phyloP scores from a whole-genome alignment of 1,284 basidiomycete genomes.

The Cryptococcus wingfieldii region DNA sequence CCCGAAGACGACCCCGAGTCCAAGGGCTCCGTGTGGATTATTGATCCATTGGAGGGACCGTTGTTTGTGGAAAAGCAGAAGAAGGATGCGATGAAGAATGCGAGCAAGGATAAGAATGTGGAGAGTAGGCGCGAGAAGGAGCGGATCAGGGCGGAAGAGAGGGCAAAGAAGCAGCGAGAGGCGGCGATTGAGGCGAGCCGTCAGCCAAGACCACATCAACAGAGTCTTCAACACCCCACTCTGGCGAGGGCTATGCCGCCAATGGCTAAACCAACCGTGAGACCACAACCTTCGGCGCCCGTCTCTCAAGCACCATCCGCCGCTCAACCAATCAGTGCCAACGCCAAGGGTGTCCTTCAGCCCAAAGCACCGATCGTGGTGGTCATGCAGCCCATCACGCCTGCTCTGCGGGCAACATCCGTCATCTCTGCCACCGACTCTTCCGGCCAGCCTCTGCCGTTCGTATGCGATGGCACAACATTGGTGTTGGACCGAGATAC shows the following conservation, averaged over 20 bases:
- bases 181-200: conserved; percentile 17
- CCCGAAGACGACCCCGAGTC: conserved; percentile 71
- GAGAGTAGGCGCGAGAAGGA: conserved; percentile 41
- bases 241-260: not conserved
- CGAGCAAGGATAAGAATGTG: conserved; percentile 46
- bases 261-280: not conserved
- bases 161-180: conserved; percentile 32
- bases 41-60: conserved; percentile 61
- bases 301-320: conserved; percentile 11
- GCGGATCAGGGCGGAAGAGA: conserved; percentile 35
- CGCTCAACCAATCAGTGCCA: conserved; percentile 12
- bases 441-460: conserved; percentile 37
- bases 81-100: conserved; percentile 38
- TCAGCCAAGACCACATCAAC: conserved; percentile 17
- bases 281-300: conserved; percentile 6
- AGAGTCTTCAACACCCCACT: not conserved
- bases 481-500: conserved; percentile 39
- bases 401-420: conserved; percentile 34
- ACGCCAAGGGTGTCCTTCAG: conserved; percentile 31
- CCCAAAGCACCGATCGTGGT: conserved; percentile 41
- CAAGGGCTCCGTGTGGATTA: conserved; percentile 83
- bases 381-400: conserved; percentile 38
- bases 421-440: conserved; percentile 39
- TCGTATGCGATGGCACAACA: conserved; percentile 42
- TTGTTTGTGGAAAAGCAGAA: conserved; percentile 47